Percentiles rank a stretch among this genome's conserved stretches.
Conservation (phyloP, 495 filamentous ascomycete genomes). For the Penicillium samsonianum region DNA sequence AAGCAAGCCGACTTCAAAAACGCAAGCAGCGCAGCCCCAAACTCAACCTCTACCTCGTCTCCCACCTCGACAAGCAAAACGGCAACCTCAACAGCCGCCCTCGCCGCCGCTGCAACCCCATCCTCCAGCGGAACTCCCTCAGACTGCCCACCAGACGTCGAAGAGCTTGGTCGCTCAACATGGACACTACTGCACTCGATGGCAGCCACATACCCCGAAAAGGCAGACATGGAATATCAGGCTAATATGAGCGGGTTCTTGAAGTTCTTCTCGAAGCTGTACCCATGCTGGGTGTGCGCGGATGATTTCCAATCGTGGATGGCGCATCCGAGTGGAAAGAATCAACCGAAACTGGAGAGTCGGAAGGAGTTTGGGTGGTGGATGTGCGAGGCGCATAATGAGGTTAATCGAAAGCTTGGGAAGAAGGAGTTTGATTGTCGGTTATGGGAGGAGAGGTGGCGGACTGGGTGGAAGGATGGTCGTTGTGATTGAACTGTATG, state of each 20-base stretch:
- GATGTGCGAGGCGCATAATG: slow-evolving; percentile 98
- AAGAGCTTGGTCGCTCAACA: slow-evolving; percentile 75
- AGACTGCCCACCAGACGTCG: slow-evolving; percentile 64
- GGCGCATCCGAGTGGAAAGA: slow-evolving; percentile 55
- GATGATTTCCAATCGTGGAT: slow-evolving; percentile 89
- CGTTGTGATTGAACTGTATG: slow-evolving; percentile 45
- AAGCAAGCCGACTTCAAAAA: slow-evolving; percentile 50
- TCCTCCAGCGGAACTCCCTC: slow-evolving; percentile 22
- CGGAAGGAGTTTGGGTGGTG: slow-evolving; percentile 81
- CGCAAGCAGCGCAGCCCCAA: too few relatives aligned
- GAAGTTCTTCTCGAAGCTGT: slow-evolving; percentile 73
- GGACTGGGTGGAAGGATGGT: slow-evolving; percentile 91
- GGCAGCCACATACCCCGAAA: slow-evolving; percentile 77
- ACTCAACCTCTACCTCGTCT: slow-evolving; percentile 18
- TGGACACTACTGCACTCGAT: slow-evolving; percentile 96
- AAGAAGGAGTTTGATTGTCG: slow-evolving; percentile 90
- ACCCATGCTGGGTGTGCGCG: slow-evolving; percentile 94
- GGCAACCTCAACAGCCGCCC: slow-evolving; percentile 13
- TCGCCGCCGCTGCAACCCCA: slow-evolving; percentile 21
- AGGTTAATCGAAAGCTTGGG: slow-evolving; percentile 90
- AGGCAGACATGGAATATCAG: slow-evolving; percentile 66
- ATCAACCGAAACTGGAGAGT: slow-evolving; percentile 66
- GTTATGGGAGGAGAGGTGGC: slow-evolving; percentile 92
- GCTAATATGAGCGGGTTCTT: slow-evolving; percentile 77
- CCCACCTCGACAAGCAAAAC: slow-evolving; percentile 23